A percentile compares a stretch with the other conserved stretches of the same genome.
phyloP scores from a whole-genome alignment of 2,329 filamentous ascomycete species.

The Samsoniella hepiali region DNA sequence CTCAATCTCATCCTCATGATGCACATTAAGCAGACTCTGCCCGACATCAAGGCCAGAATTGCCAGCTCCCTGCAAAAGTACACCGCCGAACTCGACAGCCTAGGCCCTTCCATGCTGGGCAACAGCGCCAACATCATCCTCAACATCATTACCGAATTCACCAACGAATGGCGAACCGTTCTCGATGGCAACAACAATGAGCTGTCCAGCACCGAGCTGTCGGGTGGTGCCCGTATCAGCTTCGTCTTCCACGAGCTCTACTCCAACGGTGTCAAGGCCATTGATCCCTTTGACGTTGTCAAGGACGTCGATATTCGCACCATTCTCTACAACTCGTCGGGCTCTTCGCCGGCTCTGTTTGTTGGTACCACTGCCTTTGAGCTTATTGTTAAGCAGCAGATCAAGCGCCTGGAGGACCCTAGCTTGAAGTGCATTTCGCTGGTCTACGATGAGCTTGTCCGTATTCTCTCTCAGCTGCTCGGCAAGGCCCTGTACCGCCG shows the following conservation, averaged over 20 bases:
- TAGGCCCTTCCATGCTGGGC: constrained; percentile 92
- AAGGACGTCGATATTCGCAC: constrained; percentile 98
- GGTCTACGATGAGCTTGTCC: constrained; percentile 95
- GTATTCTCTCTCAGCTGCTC: constrained; percentile 87
- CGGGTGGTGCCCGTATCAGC: constrained; percentile 94
- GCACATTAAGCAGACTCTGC: constrained; percentile 99
- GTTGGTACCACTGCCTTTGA: constrained; percentile 98
- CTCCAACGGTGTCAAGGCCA: constrained; percentile 93
- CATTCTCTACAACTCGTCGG: constrained; percentile 98
- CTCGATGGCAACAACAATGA: constrained; percentile 96
- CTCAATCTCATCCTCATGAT: constrained; percentile 99
- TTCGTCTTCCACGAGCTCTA: constrained; percentile 99
- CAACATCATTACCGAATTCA: constrained; percentile 98
- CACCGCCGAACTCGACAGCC: constrained; percentile 69
- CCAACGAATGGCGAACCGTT: constrained; percentile 94
- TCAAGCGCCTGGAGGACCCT: constrained; percentile 92
- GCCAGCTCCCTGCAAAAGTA: constrained; percentile 94
- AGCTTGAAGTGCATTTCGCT: constrained; percentile 96
- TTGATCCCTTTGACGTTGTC: constrained; percentile 95
- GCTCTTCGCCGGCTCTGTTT: constrained; percentile 92
- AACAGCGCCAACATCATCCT: constrained; percentile 96
- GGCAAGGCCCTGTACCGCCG: constrained; percentile 86
- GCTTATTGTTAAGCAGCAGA: constrained; percentile 97
- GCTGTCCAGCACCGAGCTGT: constrained; percentile 88
- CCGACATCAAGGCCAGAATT: constrained; percentile 97